Evolutionary conservation across 805 yeast species (phyloP).

Genomic region (Kluyveromyces siamensis): DNA sequence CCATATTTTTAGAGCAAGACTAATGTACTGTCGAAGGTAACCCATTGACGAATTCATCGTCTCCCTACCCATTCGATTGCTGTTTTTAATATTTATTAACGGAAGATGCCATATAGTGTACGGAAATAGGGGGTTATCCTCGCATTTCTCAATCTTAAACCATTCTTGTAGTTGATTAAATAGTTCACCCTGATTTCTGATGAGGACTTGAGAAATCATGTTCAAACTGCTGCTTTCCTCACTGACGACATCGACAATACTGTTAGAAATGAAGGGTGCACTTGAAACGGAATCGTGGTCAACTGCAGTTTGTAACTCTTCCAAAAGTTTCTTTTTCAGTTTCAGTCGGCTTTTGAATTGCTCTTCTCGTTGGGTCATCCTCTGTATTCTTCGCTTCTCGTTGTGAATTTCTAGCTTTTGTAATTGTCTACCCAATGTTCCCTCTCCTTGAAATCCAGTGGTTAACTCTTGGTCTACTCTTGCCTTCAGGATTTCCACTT

Average conservation of each 20-base stretch:
- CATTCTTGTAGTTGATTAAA: not conserved
- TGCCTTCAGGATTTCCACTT: slow-evolving; percentile 8
- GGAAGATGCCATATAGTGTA: not conserved
- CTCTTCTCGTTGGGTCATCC: not conserved
- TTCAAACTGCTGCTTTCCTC: not conserved
- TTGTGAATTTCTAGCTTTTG: slow-evolving; percentile 11
- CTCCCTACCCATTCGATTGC: not conserved
- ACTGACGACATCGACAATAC: not conserved
- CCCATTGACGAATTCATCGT: not conserved
- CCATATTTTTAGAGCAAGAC: not conserved
- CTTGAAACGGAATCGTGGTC: not conserved
- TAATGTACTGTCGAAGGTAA: not conserved
- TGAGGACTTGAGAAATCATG: not conserved
- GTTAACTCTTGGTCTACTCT: slow-evolving; percentile 16
- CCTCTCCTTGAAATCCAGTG: slow-evolving; percentile 11
- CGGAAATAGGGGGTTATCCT: not conserved
- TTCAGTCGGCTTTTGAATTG: not conserved
- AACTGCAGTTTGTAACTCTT: not conserved
- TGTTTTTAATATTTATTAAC: not conserved
- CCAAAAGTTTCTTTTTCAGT: not conserved
- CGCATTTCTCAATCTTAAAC: slow-evolving; percentile 1
- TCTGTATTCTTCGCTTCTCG: not conserved
- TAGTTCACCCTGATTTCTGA: not conserved
- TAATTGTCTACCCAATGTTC: slow-evolving; percentile 9
- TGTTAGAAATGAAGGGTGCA: not conserved